Percentiles rank a stretch among this genome's conserved stretches.
phyloP scores from a whole-genome alignment of 139 green algal genomes.

The Closterium sp. region DNA sequence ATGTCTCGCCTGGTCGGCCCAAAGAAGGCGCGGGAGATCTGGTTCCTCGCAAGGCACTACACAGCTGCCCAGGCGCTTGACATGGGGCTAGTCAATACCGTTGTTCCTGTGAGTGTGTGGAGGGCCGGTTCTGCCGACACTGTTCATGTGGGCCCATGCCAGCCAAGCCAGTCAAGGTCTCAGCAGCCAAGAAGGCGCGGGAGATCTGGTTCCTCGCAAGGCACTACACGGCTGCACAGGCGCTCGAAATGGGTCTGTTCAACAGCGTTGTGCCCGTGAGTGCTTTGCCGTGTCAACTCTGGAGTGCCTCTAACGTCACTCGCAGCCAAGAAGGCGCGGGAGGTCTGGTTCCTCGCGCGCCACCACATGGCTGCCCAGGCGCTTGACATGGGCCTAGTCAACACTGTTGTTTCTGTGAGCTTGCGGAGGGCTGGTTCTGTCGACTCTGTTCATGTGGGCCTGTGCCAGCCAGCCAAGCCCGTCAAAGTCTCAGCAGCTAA shows the following conservation, averaged over 20 bases:
- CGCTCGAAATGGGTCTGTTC: conserved; percentile 85
- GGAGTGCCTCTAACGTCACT: too few relatives aligned
- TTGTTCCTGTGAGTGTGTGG: conserved; percentile 72
- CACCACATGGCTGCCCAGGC: too few relatives aligned
- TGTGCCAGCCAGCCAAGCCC: too few relatives aligned
- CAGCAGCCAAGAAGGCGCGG: conserved; percentile 81
- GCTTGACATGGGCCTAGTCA: too few relatives aligned
- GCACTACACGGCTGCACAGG: conserved; percentile 84
- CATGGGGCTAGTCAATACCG: conserved; percentile 96
- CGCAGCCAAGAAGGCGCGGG: too few relatives aligned
- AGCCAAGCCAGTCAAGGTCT: too few relatives aligned
- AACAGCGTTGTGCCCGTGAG: conserved; percentile 83
- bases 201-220: conserved; percentile 95
- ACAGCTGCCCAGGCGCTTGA: conserved; percentile 77
- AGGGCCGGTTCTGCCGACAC: background rate
- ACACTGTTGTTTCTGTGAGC: background rate
- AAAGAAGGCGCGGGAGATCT: conserved; percentile 96
- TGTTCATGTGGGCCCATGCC: too few relatives aligned
- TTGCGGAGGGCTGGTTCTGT: too few relatives aligned
- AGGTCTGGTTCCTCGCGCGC: too few relatives aligned
- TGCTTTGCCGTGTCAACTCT: too few relatives aligned
- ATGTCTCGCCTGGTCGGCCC: conserved; percentile 89
- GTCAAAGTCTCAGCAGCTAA: too few relatives aligned
- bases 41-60: conserved; percentile 94
- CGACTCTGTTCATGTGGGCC: too few relatives aligned